A percentile compares a stretch with the other conserved stretches of the same genome.
Evolutionary conservation across 176 grass and related monocot genomes (phyloP).

Genomic region (Oryza glaberrima): DNA sequence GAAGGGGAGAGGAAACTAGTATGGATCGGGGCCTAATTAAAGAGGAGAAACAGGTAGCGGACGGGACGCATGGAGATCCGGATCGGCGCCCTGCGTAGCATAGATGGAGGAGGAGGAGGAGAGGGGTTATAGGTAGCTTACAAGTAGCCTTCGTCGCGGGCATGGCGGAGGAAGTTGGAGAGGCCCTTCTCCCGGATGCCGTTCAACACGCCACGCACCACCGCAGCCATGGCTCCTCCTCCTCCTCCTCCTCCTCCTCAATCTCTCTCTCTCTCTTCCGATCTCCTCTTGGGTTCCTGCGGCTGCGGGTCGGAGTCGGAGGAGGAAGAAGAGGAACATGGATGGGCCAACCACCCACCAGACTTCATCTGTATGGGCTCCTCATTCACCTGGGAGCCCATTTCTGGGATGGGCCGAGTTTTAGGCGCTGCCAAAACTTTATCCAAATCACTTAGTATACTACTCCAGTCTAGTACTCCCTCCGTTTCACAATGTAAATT

Average conservation of each 20-base stretch:
- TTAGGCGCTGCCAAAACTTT: no score
- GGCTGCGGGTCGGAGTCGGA: no score
- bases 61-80: neutral
- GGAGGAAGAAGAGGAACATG: neutral
- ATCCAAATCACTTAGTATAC: no score
- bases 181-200: conserved; percentile 82
- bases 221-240: conserved; percentile 62
- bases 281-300: neutral
- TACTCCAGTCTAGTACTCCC: no score
- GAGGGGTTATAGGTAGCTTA: conserved; percentile 11
- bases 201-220: conserved; percentile 67
- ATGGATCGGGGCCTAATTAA: neutral
- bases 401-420: no score
- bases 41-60: neutral
- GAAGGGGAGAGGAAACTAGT: neutral
- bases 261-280: no score
- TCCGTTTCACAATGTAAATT: no score
- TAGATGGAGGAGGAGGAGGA: neutral
- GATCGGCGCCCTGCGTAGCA: neutral
- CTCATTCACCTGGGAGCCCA: no score
- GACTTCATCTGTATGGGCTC: no score
- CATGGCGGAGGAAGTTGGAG: conserved; percentile 64
- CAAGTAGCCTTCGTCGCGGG: conserved; percentile 83
- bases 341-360: no score
- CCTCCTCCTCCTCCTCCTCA: no score